Base-by-base conservation (phyloP, 345 rosid genomes). In the Raphanus raphanistrum region DNA sequence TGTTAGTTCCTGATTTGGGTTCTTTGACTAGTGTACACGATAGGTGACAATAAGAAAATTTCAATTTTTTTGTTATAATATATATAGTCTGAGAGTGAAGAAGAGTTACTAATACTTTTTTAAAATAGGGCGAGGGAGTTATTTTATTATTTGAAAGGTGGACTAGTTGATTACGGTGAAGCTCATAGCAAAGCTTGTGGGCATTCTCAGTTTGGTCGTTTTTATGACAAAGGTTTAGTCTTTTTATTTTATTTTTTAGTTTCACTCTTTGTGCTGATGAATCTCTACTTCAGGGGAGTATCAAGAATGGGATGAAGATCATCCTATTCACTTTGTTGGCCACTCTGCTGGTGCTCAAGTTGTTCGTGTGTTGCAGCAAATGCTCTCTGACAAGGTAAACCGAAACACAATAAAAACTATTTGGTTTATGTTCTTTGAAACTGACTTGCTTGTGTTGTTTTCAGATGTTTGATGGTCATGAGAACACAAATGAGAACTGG, bases 281-380 rank as follows among this genome's bases (percentile, higher is more conserved):
- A 35, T 62, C 1, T 10, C 26, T 26, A 48, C 45, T 82, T 82
- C 83, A 96, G 99, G 99, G 74, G 84, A 89, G 8, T 96, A 88
- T 58, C 87, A 90, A 12, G 96, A 91, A 84, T 96, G 99, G 99
- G 97, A 93, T 63, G 95, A 90, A 70, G 87, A 88, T 73, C 98
- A 96, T 74, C 99, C 99, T 3, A 84, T 96, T 79, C 99, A 93
- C 74, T 91, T 96, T 83, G 95, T 96, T 35, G 97, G 99, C 59
- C 99, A 96, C 79, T 96, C 99, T 0, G 98, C 98, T 1, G 99
- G 99, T 68, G 99, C 97, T 27, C 99, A 93, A 85, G 99, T 96
- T 21, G 91, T 93, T 81, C 98, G 99, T 52, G 90, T 93, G 41
- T 71, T 96, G 95, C 99, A 96, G 84, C 97, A 96, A 89, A 93